Evolutionary conservation across 169 alveolate species (phyloP).

Genomic region (Plasmodium vivax): DNA sequence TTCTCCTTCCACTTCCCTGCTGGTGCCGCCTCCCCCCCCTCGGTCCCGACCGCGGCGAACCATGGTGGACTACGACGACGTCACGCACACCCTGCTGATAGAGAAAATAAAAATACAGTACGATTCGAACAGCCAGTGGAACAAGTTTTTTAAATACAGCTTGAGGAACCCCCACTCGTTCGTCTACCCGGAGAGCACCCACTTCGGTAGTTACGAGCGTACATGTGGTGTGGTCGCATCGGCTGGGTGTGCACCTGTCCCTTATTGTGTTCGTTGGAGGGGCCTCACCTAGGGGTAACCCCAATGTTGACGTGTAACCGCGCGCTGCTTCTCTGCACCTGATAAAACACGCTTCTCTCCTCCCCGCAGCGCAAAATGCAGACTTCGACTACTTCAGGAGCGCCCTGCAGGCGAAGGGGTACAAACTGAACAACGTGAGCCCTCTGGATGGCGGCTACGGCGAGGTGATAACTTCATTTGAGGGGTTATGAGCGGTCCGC

Average conservation of each 20-base stretch:
- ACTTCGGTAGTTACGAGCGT: conserved; percentile 3
- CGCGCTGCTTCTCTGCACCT: not conserved
- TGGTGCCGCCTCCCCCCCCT: not conserved
- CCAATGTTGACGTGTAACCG: not conserved
- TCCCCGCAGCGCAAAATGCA: conserved; percentile 6
- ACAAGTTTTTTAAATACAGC: conserved; percentile 58
- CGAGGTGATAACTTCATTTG: not conserved
- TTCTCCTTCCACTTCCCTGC: not conserved
- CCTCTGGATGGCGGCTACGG: not conserved
- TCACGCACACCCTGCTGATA: conserved; percentile 47
- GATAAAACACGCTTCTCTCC: not conserved
- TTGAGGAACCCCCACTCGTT: conserved; percentile 66
- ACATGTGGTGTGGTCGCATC: not conserved
- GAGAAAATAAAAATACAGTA: conserved; percentile 53
- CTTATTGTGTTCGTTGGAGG: not conserved
- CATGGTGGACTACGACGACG: conserved; percentile 68
- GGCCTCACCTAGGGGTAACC: not conserved
- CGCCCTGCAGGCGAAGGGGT: conserved; percentile 29
- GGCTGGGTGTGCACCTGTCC: not conserved
- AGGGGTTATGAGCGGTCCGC: not conserved
- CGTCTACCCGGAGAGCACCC: conserved; percentile 24
- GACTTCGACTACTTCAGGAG: conserved; percentile 38
- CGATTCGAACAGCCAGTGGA: conserved; percentile 57
- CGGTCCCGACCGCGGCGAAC: not conserved
- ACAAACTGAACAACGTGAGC: conserved; percentile 19